Evolutionary conservation across 768 basidiomycete species (phyloP), one percentile per base, ranked within the genome.

Genomic region (Boletellus sp.): DNA sequence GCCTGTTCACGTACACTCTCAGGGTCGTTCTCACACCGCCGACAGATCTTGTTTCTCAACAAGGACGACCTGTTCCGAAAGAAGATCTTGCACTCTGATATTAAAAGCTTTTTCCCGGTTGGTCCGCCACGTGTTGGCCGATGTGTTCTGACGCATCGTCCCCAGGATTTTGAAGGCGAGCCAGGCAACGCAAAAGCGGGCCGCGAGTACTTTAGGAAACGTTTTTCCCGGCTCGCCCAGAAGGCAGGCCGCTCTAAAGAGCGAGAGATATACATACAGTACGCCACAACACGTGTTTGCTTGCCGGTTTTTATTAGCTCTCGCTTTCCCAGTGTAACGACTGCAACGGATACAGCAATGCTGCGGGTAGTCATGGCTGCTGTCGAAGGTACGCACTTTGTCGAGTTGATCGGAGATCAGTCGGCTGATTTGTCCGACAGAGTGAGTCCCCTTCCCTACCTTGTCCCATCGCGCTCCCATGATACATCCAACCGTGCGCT

Each of bases 261-360:
- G 59, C 80, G 93, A 51, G 94, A 95, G 66, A 90, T 94, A 23
- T 95, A 97, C 61, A 87, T 92, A 42, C 93, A 95, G 92, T 93
- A 65, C 70, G 90, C 79, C 42, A 52, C 19, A 8, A 37, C 22
- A 1, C 16, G 8, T 33, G n/a, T 42, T 52, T 37, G 33, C 42
- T 47, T 48, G 11, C 52, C 55, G 31, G 53, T 42, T 44, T 49
- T 48, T 22, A 45, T 35, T 42, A 32, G 7, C n/a, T n/a, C n/a
- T 48, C 32, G 38, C 45, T 45, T 42, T 38, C 32, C 9, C 28
- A 92, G 92, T 69, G 83, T 85, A 52, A 94, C 93, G 38, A 94
- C 85, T 36, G 91, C 93, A 31, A 92, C 92, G 19, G 92, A 94
- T 72, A 94, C 91, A 1, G 88, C 80, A 17, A 78, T 93, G 77